Evolutionary conservation across 495 filamentous ascomycete species (phyloP).

Genomic region (Sphaerosporella brunnea): DNA sequence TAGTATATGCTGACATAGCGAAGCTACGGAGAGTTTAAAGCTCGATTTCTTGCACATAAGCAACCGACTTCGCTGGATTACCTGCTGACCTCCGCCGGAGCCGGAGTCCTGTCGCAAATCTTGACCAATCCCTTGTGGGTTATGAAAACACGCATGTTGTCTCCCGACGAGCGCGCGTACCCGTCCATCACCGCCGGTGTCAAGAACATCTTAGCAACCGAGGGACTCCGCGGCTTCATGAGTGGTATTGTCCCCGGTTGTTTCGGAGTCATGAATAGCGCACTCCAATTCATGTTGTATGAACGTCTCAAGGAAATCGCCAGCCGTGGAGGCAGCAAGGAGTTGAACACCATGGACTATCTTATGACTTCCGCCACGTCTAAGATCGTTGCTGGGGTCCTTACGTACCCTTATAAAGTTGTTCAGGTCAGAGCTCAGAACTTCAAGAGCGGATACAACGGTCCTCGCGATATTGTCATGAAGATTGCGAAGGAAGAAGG

Average conservation of each 20-base stretch:
- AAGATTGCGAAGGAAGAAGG: constrained; percentile 69
- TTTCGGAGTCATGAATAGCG: constrained; percentile 85
- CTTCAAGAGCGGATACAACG: constrained; percentile 48
- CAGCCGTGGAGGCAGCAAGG: constrained; percentile 9
- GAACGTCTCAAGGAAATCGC: constrained; percentile 57
- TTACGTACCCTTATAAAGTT: constrained; percentile 90
- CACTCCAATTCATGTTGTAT: constrained; percentile 91
- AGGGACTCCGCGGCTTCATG: constrained; percentile 67
- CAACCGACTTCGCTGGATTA: constrained; percentile 46
- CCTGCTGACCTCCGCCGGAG: constrained; percentile 59
- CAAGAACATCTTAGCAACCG: constrained; percentile 40
- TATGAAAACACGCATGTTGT: constrained; percentile 91
- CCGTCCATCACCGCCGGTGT: constrained; percentile 53
- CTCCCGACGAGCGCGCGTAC: constrained; percentile 50
- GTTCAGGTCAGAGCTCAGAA: constrained; percentile 73
- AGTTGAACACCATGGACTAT: constrained; percentile 64
- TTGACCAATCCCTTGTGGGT: constrained; percentile 97
- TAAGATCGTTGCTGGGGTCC: constrained; percentile 69
- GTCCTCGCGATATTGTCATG: constrained; percentile 48
- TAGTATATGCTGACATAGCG: background rate
- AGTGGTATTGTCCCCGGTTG: constrained; percentile 65
- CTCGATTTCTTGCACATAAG: constrained; percentile 15
- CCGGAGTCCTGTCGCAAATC: constrained; percentile 56
- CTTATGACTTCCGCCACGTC: constrained; percentile 58
- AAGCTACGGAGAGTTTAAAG: constrained; percentile 27